Evolutionary conservation across 2,329 filamentous ascomycete genomes (phyloP), one percentile per base, ranked within the genome.

Genomic region (Pestalotiopsis sp.): DNA sequence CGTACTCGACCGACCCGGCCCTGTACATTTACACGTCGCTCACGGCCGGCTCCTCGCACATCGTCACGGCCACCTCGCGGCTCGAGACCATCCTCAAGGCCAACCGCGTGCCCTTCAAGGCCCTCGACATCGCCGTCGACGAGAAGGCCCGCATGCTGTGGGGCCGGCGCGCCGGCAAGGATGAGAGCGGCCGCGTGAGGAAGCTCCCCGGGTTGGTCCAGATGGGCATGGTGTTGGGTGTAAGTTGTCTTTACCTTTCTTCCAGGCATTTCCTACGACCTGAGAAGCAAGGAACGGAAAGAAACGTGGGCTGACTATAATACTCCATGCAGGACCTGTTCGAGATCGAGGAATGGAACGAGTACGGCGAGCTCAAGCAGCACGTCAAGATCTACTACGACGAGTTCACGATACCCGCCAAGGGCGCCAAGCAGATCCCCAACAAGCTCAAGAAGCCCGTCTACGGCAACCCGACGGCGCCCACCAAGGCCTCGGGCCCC

Each of bases 281-380:
- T n/a, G 44, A 52, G 44, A n/a, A n/a, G 44, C 26, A 58, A 58
- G 55, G 11, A 26, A 14, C n/a, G 24, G 5, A 13, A 26, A 4
- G 52, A 1, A 26, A 14, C 17, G 26, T n/a, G 2, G 30, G 58
- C 58, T 61, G 20, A 61, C 26, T 40, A 11, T 40, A 24, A 30
- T 10, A 10, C 2, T 6, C 24, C 2, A 26, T 2, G 1, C 70
- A 98, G 94, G 96, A 98, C 78, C 86, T 98, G 63, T 92, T 95
- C 71, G 91, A 98, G 80, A 89, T 98, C 71, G 96, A 99, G 81
- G 96, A 99, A 78, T 98, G 95, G 96, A 99, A 99, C 83, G 96
- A 99, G 79, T 98, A 97, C 80, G 94, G 94, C 80, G 95, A 98
- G 81, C 88, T 99, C 70, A 94, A 94, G 79, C 89, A 95, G 80